These are phyloP conservation scores for Powellomyces hirtus DNA, from an alignment of 192 early-diverging fungal species.

Conservation along the genomic window DNA sequence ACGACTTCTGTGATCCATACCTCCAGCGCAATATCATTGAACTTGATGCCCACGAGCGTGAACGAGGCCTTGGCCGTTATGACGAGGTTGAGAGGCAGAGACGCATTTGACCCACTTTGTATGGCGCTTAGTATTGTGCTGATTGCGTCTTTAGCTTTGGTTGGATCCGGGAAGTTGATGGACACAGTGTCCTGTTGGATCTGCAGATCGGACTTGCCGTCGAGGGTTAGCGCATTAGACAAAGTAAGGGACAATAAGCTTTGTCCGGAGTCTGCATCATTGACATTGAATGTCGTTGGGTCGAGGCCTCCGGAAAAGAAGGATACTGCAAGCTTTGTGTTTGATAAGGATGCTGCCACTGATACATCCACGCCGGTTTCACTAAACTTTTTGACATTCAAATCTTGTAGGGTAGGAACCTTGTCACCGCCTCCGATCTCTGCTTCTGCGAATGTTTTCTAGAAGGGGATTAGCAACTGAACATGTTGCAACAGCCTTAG, in stretches of 20 bases:
- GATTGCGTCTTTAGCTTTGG: background rate
- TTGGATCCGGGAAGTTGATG: background rate
- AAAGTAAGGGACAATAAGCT: background rate
- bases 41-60: conserved; percentile 6
- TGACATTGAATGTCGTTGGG: conserved; percentile 5
- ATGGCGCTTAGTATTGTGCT: background rate
- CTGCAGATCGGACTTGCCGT: conserved; percentile 12
- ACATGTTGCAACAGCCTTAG: no score
- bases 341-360: background rate
- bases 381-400: conserved; percentile 10
- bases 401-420: background rate
- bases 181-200: conserved; percentile 8
- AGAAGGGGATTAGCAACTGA: no score
- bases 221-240: conserved; percentile 2
- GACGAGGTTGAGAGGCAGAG: background rate
- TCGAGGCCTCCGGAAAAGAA: conserved; percentile 18
- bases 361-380: background rate
- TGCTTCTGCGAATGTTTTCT: conserved; percentile 9
- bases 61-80: conserved; percentile 11
- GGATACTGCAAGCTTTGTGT: conserved; percentile 7
- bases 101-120: background rate
- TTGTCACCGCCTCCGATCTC: background rate
- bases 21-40: conserved; percentile 20
- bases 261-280: background rate
- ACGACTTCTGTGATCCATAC: no score